phyloP scores from a whole-genome alignment of 345 rosid species.

The Murraya paniculata region DNA sequence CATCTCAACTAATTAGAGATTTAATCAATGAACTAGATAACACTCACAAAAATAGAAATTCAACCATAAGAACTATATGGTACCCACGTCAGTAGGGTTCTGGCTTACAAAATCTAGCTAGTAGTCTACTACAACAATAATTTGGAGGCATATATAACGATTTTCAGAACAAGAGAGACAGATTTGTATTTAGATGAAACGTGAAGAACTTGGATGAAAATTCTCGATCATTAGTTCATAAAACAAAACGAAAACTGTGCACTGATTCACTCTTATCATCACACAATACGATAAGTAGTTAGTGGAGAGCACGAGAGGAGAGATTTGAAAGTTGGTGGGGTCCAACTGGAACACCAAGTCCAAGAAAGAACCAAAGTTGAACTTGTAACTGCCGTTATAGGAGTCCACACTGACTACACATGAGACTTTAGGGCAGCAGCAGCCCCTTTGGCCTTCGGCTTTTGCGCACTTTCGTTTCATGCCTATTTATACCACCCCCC shows the following conservation, averaged over 20 bases:
- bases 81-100: no score
- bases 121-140: not conserved
- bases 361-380: not conserved
- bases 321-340: not conserved
- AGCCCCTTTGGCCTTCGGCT: not conserved
- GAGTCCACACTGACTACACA: not conserved
- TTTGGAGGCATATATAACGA: not conserved
- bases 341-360: not conserved
- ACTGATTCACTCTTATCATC: not conserved
- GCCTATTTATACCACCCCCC: conserved; percentile 12
- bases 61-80: no score
- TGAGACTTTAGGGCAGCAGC: not conserved
- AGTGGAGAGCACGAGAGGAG: not conserved
- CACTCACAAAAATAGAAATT: no score
- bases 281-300: not conserved
- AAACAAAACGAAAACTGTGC: no score
- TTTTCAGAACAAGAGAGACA: not conserved
- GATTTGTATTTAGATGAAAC: not conserved
- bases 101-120: no score
- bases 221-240: no score
- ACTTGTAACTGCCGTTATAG: conserved; percentile 13
- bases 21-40: no score
- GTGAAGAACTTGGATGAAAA: not conserved
- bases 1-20: no score
- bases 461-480: not conserved